Base-by-base conservation (phyloP, 345 rosid species). In the Abelmoschus esculentus region DNA sequence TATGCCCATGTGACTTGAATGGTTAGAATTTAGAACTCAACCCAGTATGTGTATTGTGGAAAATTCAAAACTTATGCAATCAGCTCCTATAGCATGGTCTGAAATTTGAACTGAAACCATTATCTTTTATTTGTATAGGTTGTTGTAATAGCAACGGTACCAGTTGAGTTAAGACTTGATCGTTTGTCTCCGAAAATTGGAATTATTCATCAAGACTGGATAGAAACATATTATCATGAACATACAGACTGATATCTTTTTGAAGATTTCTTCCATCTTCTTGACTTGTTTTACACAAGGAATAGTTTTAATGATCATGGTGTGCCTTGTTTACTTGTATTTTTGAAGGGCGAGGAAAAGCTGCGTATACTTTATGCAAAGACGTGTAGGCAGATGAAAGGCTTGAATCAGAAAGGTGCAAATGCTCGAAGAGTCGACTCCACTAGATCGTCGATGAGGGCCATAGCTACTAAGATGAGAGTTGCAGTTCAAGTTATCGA, bases 401-500 rank as follows among this genome's bases (percentile, higher is more conserved):
- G 55, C 29, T 58, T 81, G 76, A 78, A 44, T 2, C 78, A 81
- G 62, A 83, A 79, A 61, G 85, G 71, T 50, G 81, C 67, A 13
- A 78, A 82, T 26, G 71, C 76, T 15, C 72, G 26, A 15, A 79
- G 78, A 77, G 73, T 80, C 8, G 84, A 86, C 3, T 73, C 83
- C 29, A 60, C 69, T 42, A 50, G 74, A 38, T 44, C 74, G 29
- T 29, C 70, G 50, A 60, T 84, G n/a, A 63, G 72, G 70, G 67
- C 72, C 36, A 60, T 86, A 58, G 83, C 87, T 10, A 81, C 86
- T 14, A 81, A 80, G 67, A 80, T 86, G 53, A 73, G 71, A 63
- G 83, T 88, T 31, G 80, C 90, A n/a, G 72, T 88, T 70, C 87
- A 84, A 31, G 90, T 86, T 11, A 81, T 85, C 66, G 83, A 86